Conservation (phyloP, 768 basidiomycete species). For the Naematelia encephala region DNA sequence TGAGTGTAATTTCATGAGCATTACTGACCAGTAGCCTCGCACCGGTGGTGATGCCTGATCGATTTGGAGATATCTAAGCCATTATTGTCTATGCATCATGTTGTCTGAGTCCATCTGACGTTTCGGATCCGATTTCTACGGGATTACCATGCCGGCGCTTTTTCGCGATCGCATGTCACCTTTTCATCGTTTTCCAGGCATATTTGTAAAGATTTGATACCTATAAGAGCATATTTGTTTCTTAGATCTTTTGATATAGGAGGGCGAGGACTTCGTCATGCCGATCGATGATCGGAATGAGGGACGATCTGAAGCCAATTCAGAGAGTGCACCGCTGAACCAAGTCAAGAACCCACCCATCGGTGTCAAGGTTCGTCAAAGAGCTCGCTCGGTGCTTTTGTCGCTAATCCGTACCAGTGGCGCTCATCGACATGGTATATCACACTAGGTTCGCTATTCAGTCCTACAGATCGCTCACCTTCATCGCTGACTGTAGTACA, state of each 20-base stretch:
- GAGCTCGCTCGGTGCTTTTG: too few species aligned
- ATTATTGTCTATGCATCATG: not conserved
- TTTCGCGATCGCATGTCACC: not conserved
- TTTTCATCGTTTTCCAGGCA: not conserved
- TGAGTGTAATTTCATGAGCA: slow-evolving; percentile 20
- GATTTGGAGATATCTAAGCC: slow-evolving; percentile 34
- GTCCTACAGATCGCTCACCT: not conserved
- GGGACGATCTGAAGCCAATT: not conserved
- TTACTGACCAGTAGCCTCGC: slow-evolving; percentile 63
- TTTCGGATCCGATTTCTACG: not conserved
- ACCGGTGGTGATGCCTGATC: slow-evolving; percentile 60
- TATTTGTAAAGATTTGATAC: too few species aligned
- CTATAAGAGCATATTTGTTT: too few species aligned
- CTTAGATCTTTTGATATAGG: too few species aligned
- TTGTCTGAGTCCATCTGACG: not conserved
- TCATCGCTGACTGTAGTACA: not conserved
- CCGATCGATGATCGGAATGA: not conserved
- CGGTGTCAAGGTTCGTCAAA: not conserved
- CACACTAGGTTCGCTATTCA: slow-evolving; percentile 11
- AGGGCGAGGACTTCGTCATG: not conserved
- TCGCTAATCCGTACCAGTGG: slow-evolving; percentile 16
- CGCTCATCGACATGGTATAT: slow-evolving; percentile 33
- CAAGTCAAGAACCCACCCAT: not conserved
- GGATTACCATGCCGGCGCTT: not conserved
- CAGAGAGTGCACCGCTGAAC: not conserved